These are phyloP conservation scores for Neonectria sp. DNA, from an alignment of 2,329 filamentous ascomycete species.

Conservation along the genomic window DNA sequence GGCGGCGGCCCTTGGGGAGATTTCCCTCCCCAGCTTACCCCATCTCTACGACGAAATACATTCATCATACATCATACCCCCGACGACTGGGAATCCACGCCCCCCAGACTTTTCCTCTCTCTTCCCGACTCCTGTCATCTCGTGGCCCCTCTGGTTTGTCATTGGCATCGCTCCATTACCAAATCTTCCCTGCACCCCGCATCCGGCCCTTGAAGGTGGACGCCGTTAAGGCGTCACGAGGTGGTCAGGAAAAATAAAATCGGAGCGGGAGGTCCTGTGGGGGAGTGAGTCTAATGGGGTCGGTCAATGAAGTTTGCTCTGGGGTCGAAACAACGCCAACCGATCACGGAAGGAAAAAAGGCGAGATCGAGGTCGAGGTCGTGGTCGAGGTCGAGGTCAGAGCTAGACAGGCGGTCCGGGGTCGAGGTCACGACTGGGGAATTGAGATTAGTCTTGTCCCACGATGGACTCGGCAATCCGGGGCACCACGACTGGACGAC, in stretches of 20 bases:
- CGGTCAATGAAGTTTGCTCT: constrained; percentile 23
- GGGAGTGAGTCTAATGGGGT: constrained; percentile 26
- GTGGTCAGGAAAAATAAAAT: constrained; percentile 40
- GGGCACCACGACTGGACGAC: background rate
- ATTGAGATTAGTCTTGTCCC: constrained; percentile 2
- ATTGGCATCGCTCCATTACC: constrained; percentile 45
- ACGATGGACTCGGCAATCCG: background rate
- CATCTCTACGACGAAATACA: constrained; percentile 28
- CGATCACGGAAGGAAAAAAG: constrained; percentile 14
- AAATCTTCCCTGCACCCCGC: constrained; percentile 49
- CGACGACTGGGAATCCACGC: constrained; percentile 29
- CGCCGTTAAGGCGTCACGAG: constrained; percentile 47
- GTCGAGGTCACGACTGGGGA: constrained; percentile 6
- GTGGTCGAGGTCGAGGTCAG: background rate
- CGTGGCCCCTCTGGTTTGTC: constrained; percentile 48
- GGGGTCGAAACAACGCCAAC: constrained; percentile 11
- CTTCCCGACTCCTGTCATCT: constrained; percentile 31
- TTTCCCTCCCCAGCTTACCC: constrained; percentile 34
- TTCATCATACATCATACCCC: constrained; percentile 18
- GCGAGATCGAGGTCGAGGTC: constrained; percentile 18
- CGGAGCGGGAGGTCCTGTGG: constrained; percentile 16
- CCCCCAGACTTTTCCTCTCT: constrained; percentile 29
- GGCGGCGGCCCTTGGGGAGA: constrained; percentile 6
- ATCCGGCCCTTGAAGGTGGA: constrained; percentile 44
- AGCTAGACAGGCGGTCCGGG: background rate